A percentile compares a stretch with the other conserved stretches of the same genome.
phyloP scores from a whole-genome alignment of 805 yeast species.

The Myxozyma vanderwaltii region DNA sequence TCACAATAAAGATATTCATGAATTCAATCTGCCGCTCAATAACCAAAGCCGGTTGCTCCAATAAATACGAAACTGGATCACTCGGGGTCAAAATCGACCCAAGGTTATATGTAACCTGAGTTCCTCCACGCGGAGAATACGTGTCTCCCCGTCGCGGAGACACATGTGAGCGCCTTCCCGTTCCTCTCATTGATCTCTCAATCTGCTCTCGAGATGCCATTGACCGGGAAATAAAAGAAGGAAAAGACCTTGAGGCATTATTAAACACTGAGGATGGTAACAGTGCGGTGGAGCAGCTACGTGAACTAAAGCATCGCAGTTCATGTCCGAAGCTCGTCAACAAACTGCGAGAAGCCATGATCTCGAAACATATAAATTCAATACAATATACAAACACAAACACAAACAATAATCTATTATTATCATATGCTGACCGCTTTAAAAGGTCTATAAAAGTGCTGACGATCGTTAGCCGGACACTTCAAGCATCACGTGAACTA shows the following conservation, averaged over 20 bases:
- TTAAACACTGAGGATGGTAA: not conserved
- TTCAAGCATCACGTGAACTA: too few relatives aligned
- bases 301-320: not conserved
- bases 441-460: too few relatives aligned
- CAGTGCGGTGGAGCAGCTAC: not conserved
- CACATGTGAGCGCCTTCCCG: not conserved
- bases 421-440: too few relatives aligned
- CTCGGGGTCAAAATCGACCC: slow-evolving; percentile 20
- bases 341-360: not conserved
- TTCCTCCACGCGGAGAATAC: not conserved
- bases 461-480: too few relatives aligned
- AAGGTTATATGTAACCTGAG: slow-evolving; percentile 7
- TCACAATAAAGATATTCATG: slow-evolving; percentile 69
- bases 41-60: slow-evolving; percentile 80
- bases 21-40: slow-evolving; percentile 86
- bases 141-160: not conserved
- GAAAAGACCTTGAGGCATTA: not conserved
- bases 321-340: not conserved
- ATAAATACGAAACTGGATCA: slow-evolving; percentile 63
- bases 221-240: not conserved
- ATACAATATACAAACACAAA: not conserved
- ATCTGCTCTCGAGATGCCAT: slow-evolving; percentile 14
- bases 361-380: not conserved
- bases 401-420: not conserved
- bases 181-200: slow-evolving; percentile 6